Percentiles rank a stretch among this genome's conserved stretches.
phyloP scores from a whole-genome alignment of 1,284 basidiomycete genomes.

The Cerrena zonata region DNA sequence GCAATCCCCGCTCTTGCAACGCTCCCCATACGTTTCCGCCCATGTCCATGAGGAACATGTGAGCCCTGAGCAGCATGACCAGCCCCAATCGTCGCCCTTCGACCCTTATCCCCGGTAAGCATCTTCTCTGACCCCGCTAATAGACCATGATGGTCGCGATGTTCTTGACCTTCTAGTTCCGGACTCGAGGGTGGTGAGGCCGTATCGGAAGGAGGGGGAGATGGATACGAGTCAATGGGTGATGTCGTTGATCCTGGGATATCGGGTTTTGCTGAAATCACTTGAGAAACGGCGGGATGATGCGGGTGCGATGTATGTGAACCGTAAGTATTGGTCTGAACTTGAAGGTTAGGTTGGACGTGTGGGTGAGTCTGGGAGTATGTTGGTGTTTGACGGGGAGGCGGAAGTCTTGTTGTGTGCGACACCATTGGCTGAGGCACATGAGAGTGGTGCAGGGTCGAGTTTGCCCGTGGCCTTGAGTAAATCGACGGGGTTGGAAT shows the following conservation, averaged over 20 bases:
- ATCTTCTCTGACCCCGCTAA: constrained; percentile 8
- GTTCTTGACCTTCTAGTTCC: not conserved
- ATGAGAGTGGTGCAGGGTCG: constrained; percentile 2
- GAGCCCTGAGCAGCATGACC: not conserved
- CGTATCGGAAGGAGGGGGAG: constrained; percentile 66
- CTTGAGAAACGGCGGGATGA: not conserved
- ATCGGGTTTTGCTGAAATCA: constrained; percentile 3
- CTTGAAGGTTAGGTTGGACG: constrained; percentile 28
- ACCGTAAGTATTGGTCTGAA: constrained; percentile 26
- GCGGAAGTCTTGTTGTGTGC: constrained; percentile 3
- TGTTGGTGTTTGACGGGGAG: constrained; percentile 7
- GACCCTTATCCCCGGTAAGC: constrained; percentile 16
- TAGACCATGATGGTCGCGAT: no score
- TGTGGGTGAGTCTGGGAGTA: constrained; percentile 22
- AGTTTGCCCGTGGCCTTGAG: constrained; percentile 15
- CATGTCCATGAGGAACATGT: not conserved
- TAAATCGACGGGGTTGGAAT: constrained; percentile 11
- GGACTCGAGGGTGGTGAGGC: constrained; percentile 54
- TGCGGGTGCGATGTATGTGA: no score
- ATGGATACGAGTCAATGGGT: constrained; percentile 62
- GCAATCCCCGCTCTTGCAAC: not conserved
- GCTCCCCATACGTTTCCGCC: not conserved
- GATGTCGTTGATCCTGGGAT: constrained; percentile 21
- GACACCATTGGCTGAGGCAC: constrained; percentile 20
- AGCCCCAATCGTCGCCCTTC: constrained; percentile 18